A percentile compares a stretch with the other conserved stretches of the same genome.
Evolutionary conservation across 2,329 filamentous ascomycete species (phyloP).

Genomic region (Xylaria sp.): DNA sequence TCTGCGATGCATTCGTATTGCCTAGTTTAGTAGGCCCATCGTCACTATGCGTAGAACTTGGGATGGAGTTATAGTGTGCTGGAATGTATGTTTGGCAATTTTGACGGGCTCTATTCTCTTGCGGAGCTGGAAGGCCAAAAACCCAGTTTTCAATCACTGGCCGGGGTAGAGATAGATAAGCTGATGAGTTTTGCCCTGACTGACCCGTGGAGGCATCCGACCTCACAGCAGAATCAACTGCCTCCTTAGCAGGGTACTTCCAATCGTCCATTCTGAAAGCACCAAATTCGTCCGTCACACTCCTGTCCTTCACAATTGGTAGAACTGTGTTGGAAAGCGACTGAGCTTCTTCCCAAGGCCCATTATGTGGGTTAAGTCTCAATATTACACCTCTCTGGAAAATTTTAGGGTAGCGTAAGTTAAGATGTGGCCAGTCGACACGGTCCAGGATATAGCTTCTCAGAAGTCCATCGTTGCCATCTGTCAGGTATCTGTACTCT

Average conservation of each 20-base stretch:
- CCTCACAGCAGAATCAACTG: background rate
- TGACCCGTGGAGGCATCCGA: background rate
- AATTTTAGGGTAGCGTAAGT: slow-evolving; percentile 23
- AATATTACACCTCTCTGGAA: slow-evolving; percentile 24
- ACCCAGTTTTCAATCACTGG: slow-evolving; percentile 21
- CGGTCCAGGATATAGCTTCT: slow-evolving; percentile 34
- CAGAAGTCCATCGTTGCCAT: slow-evolving; percentile 17
- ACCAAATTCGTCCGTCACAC: background rate
- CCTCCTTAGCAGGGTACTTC: slow-evolving; percentile 9
- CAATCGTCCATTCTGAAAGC: slow-evolving; percentile 17
- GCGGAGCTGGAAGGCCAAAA: slow-evolving; percentile 6
- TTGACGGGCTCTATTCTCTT: too few species aligned
- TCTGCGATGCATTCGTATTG: background rate
- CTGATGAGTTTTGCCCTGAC: background rate
- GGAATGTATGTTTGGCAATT: background rate
- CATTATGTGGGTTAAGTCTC: slow-evolving; percentile 19
- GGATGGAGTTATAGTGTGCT: background rate
- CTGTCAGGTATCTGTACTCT: slow-evolving; percentile 29
- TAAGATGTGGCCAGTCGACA: slow-evolving; percentile 3
- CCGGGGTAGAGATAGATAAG: background rate
- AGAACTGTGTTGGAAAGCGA: slow-evolving; percentile 6
- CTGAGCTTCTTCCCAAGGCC: slow-evolving; percentile 4
- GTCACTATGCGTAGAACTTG: background rate
- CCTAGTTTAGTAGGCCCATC: background rate
- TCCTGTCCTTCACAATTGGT: background rate